A percentile compares a stretch with the other conserved stretches of the same genome.
These are phyloP conservation scores for Erucastrum elatum DNA, from an alignment of 345 rosid genomes.

Conservation along the genomic window DNA sequence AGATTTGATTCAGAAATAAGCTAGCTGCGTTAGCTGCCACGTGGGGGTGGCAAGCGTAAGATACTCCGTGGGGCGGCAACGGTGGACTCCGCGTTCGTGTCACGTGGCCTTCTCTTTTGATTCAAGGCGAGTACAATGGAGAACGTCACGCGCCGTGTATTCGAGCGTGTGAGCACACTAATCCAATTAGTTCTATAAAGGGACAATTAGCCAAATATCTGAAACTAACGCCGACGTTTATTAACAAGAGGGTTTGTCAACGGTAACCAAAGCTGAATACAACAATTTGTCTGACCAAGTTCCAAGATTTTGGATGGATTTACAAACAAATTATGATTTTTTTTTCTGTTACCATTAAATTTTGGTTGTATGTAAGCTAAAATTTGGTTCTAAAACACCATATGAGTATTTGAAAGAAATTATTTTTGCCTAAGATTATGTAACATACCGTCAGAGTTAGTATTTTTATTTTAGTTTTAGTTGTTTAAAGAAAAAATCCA, in stretches of 20 bases:
- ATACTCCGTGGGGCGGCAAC: slow-evolving; percentile 32
- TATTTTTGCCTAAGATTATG: too few relatives aligned
- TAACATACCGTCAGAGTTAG: too few relatives aligned
- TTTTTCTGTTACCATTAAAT: not conserved
- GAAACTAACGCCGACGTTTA: not conserved
- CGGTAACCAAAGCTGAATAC: not conserved
- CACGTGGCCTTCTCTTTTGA: slow-evolving; percentile 11
- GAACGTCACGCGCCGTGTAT: slow-evolving; percentile 15
- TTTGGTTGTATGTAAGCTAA: not conserved
- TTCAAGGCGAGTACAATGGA: not conserved
- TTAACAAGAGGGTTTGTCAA: not conserved
- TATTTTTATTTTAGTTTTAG: too few relatives aligned
- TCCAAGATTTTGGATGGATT: not conserved
- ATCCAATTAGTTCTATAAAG: not conserved
- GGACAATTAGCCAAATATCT: not conserved
- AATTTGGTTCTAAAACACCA: not conserved
- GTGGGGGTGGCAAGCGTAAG: not conserved
- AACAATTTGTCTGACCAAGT: not conserved
- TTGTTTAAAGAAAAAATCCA: too few relatives aligned
- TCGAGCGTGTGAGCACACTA: slow-evolving; percentile 3
- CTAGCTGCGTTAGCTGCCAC: not conserved
- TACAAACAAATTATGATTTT: not conserved
- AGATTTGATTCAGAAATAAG: slow-evolving; percentile 9
- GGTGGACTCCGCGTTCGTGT: not conserved
- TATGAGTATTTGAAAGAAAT: too few relatives aligned